Conservation (phyloP, 257 asterid species). For the Nicotiana tabacum region DNA sequence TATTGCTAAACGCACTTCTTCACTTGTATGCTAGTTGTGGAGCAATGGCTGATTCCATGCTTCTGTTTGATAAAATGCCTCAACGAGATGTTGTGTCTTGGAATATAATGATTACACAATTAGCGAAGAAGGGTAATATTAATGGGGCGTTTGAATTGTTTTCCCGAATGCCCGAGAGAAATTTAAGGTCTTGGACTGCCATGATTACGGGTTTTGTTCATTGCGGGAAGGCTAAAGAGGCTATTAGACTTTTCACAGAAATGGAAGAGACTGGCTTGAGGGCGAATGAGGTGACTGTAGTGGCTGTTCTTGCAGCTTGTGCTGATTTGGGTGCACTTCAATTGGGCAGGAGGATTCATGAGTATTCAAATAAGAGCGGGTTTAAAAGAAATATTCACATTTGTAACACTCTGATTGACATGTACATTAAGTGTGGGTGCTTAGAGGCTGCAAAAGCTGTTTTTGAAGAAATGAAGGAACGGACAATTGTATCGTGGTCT, state of each 20-base stretch:
- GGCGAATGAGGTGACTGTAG: slow-evolving; percentile 59
- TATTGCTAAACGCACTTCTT: slow-evolving; percentile 40
- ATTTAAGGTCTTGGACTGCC: slow-evolving; percentile 68
- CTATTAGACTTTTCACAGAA: slow-evolving; percentile 34
- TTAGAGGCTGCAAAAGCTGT: slow-evolving; percentile 42
- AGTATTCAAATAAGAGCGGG: slow-evolving; percentile 32
- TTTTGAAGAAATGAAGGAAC: slow-evolving; percentile 40
- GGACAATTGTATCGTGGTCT: slow-evolving; percentile 59
- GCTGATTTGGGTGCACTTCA: slow-evolving; percentile 62
- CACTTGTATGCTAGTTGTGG: slow-evolving; percentile 59
- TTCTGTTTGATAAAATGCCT: slow-evolving; percentile 49
- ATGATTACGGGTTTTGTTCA: slow-evolving; percentile 60
- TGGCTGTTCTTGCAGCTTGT: slow-evolving; percentile 60
- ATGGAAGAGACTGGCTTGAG: slow-evolving; percentile 47
- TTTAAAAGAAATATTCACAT: slow-evolving; percentile 33
- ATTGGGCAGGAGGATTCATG: slow-evolving; percentile 54
- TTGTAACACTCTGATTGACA: slow-evolving; percentile 57
- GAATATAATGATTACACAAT: slow-evolving; percentile 62
- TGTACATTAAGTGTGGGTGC: slow-evolving; percentile 64
- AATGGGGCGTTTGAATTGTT: slow-evolving; percentile 49
- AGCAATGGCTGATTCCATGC: slow-evolving; percentile 27
- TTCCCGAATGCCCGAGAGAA: slow-evolving; percentile 48
- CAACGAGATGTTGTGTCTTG: slow-evolving; percentile 56
- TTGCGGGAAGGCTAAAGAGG: slow-evolving; percentile 52
- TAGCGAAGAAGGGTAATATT: slow-evolving; percentile 39